Base-by-base conservation (phyloP, 805 yeast species). In the Candida dajiaensis region DNA sequence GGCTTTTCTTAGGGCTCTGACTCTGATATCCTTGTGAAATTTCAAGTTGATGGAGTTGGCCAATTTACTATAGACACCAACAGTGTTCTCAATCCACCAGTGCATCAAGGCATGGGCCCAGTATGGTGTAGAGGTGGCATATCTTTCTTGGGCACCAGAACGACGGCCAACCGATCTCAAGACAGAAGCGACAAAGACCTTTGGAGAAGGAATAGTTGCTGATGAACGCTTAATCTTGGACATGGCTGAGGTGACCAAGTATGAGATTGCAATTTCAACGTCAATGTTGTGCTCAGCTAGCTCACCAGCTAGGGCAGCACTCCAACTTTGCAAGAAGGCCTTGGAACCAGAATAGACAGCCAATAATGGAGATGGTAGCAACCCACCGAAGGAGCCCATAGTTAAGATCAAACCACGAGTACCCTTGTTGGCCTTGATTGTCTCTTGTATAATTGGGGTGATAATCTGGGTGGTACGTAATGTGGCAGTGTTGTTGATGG, bases 341-440 rank as follows among this genome's bases (percentile, higher is more conserved):
- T 94, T 94, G 41, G 97, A 89, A 21, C 99, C 99, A 18, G 97
- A 85, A 71, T 94, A 94, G 11, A 90, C 85, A 18, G 98, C 96
- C 57, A 94, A 76, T 56, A 81, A 75, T 20, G 99, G 98, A 12
- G 96, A 83, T 46, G 99, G 98, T 41, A 88, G 73, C 55, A 90
- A 74, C 4, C 98, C 99, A 45, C 96, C 96, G 62, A 94, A 92
- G 4, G 98, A 92, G 40, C 98, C 97, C 97, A 94, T 88, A 26
- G 94, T 89, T 56, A 94, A 72, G 49, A 94, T 78, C 58, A 94
- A 76, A 36, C 96, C 96, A 51, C 78, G 76, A n/a, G 66, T 53
- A 23, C 66, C 63, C 48, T 72, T 69, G 37, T 61, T 54, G 4
- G 58, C 55, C 38, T 69, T 67, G 22, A 79, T 73, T 38, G 86